These are phyloP conservation scores for Quillaja saponaria DNA, from an alignment of 306 rosid species.

Conservation along the genomic window DNA sequence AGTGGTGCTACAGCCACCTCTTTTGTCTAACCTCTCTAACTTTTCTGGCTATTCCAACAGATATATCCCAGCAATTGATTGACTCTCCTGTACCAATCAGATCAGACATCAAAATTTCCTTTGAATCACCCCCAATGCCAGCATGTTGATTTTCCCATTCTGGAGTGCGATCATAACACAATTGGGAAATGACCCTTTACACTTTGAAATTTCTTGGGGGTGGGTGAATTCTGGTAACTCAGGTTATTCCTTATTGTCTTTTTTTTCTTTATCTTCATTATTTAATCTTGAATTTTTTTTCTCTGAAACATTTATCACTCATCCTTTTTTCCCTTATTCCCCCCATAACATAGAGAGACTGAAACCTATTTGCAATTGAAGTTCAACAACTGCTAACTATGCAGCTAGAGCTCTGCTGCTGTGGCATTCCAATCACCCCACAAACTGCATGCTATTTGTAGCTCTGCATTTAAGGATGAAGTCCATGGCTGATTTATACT, in stretches of 20 bases:
- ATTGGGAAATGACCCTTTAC: too few relatives aligned
- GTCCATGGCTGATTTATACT: background rate
- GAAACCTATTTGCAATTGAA: background rate
- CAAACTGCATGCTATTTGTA: constrained; percentile 10
- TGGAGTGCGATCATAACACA: too few relatives aligned
- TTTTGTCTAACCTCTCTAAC: too few relatives aligned
- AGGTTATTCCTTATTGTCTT: background rate
- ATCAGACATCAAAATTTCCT: too few relatives aligned
- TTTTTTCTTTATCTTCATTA: background rate
- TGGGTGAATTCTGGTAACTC: too few relatives aligned
- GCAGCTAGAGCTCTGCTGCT: background rate
- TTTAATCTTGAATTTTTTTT: background rate
- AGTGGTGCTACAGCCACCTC: too few relatives aligned
- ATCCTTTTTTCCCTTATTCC: background rate
- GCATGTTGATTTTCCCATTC: too few relatives aligned
- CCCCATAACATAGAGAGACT: background rate
- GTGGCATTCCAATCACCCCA: constrained; percentile 14
- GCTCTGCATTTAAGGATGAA: constrained; percentile 4
- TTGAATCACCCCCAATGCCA: too few relatives aligned
- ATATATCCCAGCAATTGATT: too few relatives aligned
- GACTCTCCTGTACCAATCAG: too few relatives aligned
- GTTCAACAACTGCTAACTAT: background rate
- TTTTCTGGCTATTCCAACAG: too few relatives aligned
- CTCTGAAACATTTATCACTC: background rate
- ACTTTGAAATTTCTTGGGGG: too few relatives aligned